phyloP scores from a whole-genome alignment of 202 grass and related monocot species.

The Setaria viridis region DNA sequence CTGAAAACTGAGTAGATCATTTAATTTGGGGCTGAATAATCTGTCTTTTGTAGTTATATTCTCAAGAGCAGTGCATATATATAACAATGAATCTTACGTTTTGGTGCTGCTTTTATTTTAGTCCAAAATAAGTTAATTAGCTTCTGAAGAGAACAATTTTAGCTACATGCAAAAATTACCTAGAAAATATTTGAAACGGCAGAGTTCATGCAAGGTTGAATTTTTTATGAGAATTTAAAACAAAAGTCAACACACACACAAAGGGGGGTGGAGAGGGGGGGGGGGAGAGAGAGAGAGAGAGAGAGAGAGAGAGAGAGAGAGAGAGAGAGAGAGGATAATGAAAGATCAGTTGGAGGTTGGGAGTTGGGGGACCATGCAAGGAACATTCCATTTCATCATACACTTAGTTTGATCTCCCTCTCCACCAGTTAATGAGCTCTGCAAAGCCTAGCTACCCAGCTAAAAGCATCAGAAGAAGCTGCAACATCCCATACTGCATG shows the following conservation, averaged over 20 bases:
- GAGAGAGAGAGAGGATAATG: not conserved
- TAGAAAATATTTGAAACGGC: too few species aligned
- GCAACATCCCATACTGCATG: not conserved
- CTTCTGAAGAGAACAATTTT: not conserved
- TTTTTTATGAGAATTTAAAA: not conserved
- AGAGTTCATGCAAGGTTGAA: not conserved
- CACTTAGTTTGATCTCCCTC: not conserved
- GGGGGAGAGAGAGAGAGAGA: too few species aligned
- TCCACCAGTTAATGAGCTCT: slow-evolving; percentile 17
- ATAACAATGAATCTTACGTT: not conserved
- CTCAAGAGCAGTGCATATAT: too few species aligned
- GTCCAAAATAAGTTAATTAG: not conserved
- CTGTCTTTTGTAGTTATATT: too few species aligned
- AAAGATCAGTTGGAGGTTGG: not conserved
- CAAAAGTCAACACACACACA: not conserved
- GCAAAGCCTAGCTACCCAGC: slow-evolving; percentile 13
- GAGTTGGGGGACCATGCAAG: not conserved
- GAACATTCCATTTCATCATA: slow-evolving; percentile 28
- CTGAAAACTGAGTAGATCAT: too few species aligned
- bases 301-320: not conserved
- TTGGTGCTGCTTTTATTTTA: not conserved
- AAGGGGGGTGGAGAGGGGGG: too few species aligned
- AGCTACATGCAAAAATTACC: not conserved
- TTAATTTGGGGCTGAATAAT: too few species aligned
- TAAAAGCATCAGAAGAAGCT: slow-evolving; percentile 1